Conservation (phyloP, 2,329 filamentous ascomycete genomes). For the Bipolaris zeicola region DNA sequence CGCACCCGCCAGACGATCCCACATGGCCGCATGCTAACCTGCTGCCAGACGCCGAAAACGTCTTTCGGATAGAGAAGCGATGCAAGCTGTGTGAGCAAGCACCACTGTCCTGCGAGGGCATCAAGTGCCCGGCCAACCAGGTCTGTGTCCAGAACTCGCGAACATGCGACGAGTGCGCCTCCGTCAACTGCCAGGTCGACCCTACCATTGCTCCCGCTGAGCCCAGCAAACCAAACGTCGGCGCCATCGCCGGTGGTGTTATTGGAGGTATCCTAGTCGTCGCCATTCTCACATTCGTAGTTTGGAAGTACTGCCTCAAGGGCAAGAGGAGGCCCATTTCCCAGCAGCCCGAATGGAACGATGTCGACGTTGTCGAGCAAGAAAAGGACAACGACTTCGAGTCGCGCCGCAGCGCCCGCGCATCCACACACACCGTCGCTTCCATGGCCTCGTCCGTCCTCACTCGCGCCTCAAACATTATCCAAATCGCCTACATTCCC, state of each 20-base stretch:
- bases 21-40: constrained; percentile 17
- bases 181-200: constrained; percentile 58
- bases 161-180: constrained; percentile 65
- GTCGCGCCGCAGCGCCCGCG: constrained; percentile 64
- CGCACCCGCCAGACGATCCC: not conserved
- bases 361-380: constrained; percentile 59
- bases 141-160: constrained; percentile 65
- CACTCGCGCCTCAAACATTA: constrained; percentile 96
- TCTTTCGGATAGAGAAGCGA: constrained; percentile 59
- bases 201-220: constrained; percentile 37
- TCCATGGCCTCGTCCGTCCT: constrained; percentile 95
- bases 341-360: constrained; percentile 61
- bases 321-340: constrained; percentile 68
- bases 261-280: constrained; percentile 81
- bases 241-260: constrained; percentile 90
- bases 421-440: constrained; percentile 82
- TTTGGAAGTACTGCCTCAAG: constrained; percentile 90
- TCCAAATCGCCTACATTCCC: constrained; percentile 98
- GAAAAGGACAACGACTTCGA: constrained; percentile 64
- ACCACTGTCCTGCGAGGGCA: constrained; percentile 61
- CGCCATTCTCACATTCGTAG: constrained; percentile 74
- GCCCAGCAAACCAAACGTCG: constrained; percentile 65
- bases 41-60: constrained; percentile 42
- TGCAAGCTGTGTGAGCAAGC: constrained; percentile 62
- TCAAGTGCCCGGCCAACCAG: constrained; percentile 58